Evolutionary conservation across 78 protist genomes (phyloP).

Genomic region (Dictyostelium discoideum): dicty_2.7 NC_007089.4:3969501-3970000

Average conservation of each 20-base stretch:
- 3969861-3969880: constrained; percentile 15
- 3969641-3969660: not conserved
- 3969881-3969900: constrained; percentile 33
- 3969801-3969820: not conserved
- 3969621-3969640: not conserved
- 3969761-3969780: not conserved
- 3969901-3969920: constrained; percentile 32
- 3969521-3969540: too few species aligned
- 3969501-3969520: not conserved
- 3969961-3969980: not conserved
- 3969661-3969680: not conserved
- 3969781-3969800: constrained; percentile 1
- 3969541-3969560: not conserved
- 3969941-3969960: not conserved
- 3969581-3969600: not conserved
- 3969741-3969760: not conserved
- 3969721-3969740: not conserved
- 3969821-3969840: not conserved
- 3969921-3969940: constrained; percentile 23
- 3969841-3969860: not conserved
- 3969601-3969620: not conserved
- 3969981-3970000: not conserved
- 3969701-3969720: not conserved
- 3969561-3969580: too few species aligned
- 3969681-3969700: not conserved